Conservation (phyloP, 2,329 filamentous ascomycete species). For the Scytalidium sp. region DNA sequence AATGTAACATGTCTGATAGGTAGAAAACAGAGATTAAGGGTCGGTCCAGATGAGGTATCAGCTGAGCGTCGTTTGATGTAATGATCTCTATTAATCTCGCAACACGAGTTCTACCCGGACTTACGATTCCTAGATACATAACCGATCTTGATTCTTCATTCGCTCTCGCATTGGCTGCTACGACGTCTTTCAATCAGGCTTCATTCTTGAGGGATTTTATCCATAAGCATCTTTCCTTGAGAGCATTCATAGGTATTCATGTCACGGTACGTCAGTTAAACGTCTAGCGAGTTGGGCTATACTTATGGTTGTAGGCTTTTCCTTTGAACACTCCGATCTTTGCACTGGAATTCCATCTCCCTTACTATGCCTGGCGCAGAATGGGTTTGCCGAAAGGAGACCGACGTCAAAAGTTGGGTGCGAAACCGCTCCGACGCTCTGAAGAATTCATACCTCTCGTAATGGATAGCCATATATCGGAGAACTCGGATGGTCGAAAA, state of each 20-base stretch:
- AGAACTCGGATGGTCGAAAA: neutral
- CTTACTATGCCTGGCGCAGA: conserved; percentile 10
- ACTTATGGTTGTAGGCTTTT: too few species aligned
- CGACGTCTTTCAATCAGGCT: neutral
- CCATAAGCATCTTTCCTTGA: neutral
- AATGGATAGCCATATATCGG: neutral
- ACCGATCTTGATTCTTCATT: conserved; percentile 7
- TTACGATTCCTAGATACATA: conserved; percentile 3
- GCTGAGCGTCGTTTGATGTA: conserved; percentile 10
- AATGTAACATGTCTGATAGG: neutral
- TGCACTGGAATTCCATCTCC: conserved; percentile 11
- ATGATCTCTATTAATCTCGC: neutral
- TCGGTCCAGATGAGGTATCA: neutral
- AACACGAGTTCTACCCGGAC: neutral
- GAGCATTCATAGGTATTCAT: conserved; percentile 7
- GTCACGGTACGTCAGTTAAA: neutral
- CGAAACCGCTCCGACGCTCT: conserved; percentile 3
- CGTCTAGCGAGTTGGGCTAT: too few species aligned
- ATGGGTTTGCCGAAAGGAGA: neutral
- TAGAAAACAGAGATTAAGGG: neutral
- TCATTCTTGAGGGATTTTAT: conserved; percentile 8
- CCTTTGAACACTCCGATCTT: neutral
- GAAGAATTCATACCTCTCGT: conserved; percentile 4
- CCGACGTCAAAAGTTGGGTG: neutral
- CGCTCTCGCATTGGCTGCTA: conserved; percentile 6